Evolutionary conservation across 106 monocot species (phyloP).

Genomic region (Dactylorhiza incarnata): DNA sequence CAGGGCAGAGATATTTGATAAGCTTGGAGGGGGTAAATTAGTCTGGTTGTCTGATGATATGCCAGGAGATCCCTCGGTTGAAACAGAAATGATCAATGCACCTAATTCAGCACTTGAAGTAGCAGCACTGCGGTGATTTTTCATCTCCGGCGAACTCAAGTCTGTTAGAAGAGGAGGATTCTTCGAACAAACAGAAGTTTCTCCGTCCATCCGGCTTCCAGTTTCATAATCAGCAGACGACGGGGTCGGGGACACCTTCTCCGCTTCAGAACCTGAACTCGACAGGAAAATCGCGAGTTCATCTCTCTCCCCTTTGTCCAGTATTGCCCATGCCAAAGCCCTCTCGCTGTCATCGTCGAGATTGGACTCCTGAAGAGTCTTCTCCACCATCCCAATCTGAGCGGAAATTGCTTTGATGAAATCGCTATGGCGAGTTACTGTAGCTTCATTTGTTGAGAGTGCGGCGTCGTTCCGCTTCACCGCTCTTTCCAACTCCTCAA

Average conservation of each 20-base stretch:
- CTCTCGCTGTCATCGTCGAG: neutral
- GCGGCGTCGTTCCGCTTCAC: slow-evolving; percentile 12
- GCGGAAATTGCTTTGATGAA: slow-evolving; percentile 18
- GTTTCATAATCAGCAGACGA: neutral
- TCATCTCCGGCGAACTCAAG: slow-evolving; percentile 1
- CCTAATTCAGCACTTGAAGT: slow-evolving; percentile 34
- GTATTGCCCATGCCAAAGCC: slow-evolving; percentile 11
- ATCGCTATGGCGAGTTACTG: slow-evolving; percentile 12
- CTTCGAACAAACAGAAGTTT: slow-evolving; percentile 14
- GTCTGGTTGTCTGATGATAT: slow-evolving; percentile 22
- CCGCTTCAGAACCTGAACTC: slow-evolving; percentile 5
- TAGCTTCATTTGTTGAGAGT: slow-evolving; percentile 7
- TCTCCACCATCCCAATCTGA: slow-evolving; percentile 18
- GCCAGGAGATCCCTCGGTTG: slow-evolving; percentile 18
- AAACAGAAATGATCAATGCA: slow-evolving; percentile 28
- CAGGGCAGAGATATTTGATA: slow-evolving; percentile 29
- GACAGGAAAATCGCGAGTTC: slow-evolving; percentile 44
- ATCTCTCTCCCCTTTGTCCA: slow-evolving; percentile 43
- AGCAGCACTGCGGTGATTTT: slow-evolving; percentile 21
- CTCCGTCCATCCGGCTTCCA: slow-evolving; percentile 1
- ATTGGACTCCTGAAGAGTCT: slow-evolving; percentile 14
- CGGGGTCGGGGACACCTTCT: slow-evolving; percentile 1
- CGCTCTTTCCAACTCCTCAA: slow-evolving; percentile 26
- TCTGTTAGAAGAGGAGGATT: slow-evolving; percentile 8
- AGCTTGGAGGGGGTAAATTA: slow-evolving; percentile 17